phyloP scores from a whole-genome alignment of 2,329 filamentous ascomycete species.

The Epichloe brachyelytri region DNA sequence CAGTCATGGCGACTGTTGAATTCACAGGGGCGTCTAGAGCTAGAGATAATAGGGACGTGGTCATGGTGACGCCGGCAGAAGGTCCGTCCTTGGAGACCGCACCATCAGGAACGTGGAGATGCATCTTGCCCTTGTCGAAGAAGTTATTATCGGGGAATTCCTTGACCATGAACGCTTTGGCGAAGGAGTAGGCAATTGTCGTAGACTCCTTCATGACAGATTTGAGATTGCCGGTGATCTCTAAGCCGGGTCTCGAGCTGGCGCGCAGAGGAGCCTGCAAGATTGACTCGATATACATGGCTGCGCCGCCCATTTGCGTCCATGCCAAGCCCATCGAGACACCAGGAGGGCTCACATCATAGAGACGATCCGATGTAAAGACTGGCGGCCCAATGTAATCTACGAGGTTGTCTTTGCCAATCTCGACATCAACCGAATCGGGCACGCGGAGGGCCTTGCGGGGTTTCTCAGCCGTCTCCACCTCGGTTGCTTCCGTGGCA shows the following conservation, averaged over 20 bases:
- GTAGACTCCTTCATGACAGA: constrained; percentile 98
- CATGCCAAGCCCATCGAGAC: constrained; percentile 97
- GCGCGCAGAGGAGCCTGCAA: constrained; percentile 69
- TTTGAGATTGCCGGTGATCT: constrained; percentile 91
- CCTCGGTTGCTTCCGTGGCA: constrained; percentile 21
- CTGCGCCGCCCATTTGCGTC: constrained; percentile 94
- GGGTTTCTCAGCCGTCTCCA: constrained; percentile 47
- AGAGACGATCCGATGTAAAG: constrained; percentile 89
- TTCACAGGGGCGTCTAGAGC: constrained; percentile 67
- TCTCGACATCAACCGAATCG: constrained; percentile 72
- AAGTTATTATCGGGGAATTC: constrained; percentile 84
- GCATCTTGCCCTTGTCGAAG: constrained; percentile 89
- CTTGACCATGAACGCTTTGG: constrained; percentile 76
- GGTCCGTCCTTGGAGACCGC: constrained; percentile 92
- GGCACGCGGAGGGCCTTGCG: constrained; percentile 72
- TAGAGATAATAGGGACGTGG: constrained; percentile 78
- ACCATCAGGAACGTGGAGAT: constrained; percentile 92
- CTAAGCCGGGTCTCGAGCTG: constrained; percentile 63
- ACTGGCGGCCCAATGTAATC: constrained; percentile 94
- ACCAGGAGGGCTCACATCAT: constrained; percentile 84
- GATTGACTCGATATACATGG: constrained; percentile 95
- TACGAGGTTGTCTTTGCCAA: constrained; percentile 80
- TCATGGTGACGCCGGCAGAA: constrained; percentile 94
- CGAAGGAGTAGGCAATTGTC: constrained; percentile 87
- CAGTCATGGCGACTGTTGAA: constrained; percentile 92